Conservation (phyloP, 2,329 filamentous ascomycete species). For the Cladosporium sp. region DNA sequence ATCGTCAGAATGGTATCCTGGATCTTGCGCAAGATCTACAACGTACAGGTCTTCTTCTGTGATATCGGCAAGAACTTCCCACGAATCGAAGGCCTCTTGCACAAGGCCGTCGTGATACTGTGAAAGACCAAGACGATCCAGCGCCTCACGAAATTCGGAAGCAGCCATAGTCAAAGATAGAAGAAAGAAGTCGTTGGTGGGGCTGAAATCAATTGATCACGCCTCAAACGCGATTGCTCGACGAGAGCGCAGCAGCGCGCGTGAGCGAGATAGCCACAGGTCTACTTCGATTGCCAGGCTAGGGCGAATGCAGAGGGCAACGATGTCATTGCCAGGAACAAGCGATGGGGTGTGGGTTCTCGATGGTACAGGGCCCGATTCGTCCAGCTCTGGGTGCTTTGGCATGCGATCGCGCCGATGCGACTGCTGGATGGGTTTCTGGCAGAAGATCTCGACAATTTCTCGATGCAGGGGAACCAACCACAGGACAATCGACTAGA, state of each 20-base stretch:
- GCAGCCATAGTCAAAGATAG: background rate
- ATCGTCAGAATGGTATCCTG: background rate
- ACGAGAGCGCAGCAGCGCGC: background rate
- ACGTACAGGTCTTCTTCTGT: slow-evolving; percentile 76
- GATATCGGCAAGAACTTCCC: slow-evolving; percentile 79
- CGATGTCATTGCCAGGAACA: slow-evolving; percentile 9
- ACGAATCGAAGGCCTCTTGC: slow-evolving; percentile 78
- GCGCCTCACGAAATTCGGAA: slow-evolving; percentile 59
- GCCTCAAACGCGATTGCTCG: slow-evolving; percentile 3
- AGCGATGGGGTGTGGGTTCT: slow-evolving; percentile 3
- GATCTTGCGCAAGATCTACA: background rate
- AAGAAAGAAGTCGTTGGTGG: background rate
- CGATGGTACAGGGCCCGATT: slow-evolving; percentile 6
- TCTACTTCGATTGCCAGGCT: background rate
- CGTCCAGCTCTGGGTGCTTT: background rate
- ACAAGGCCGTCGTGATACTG: slow-evolving; percentile 71
- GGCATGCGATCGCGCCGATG: slow-evolving; percentile 8
- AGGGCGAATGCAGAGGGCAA: background rate
- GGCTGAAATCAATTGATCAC: background rate
- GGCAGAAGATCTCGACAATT: slow-evolving; percentile 10
- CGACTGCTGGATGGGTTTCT: slow-evolving; percentile 2
- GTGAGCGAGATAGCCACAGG: slow-evolving; percentile 7
- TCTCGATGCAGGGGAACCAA: slow-evolving; percentile 7
- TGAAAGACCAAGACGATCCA: slow-evolving; percentile 71
- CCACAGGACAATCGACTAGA: background rate